A percentile compares a stretch with the other conserved stretches of the same genome.
phyloP scores from a whole-genome alignment of 163 green algal species.

The Chlamydomonas reinhardtii region DNA sequence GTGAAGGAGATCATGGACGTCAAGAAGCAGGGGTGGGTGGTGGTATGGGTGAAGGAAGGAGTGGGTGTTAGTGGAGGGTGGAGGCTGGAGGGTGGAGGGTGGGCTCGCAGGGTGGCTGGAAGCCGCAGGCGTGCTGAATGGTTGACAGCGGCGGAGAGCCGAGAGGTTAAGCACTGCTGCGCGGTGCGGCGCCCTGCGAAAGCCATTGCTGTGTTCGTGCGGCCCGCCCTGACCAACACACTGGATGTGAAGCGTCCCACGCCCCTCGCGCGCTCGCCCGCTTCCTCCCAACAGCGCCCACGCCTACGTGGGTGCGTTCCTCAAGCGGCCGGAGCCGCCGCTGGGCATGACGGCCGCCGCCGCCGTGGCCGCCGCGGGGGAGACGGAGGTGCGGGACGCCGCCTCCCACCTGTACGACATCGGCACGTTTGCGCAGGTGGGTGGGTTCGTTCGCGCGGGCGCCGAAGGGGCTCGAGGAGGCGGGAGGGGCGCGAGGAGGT shows the following conservation, averaged over 20 bases:
- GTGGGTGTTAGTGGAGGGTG: neutral
- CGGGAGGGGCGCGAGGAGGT: neutral
- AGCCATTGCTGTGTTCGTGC: too few relatives aligned
- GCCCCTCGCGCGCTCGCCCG: too few relatives aligned
- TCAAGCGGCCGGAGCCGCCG: slow-evolving; percentile 51
- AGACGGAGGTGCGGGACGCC: slow-evolving; percentile 45
- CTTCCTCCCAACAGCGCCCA: slow-evolving; percentile 69
- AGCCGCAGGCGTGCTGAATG: too few relatives aligned
- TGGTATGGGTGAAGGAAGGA: neutral
- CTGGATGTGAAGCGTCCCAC: too few relatives aligned
- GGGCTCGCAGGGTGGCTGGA: too few relatives aligned
- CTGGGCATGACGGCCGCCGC: neutral
- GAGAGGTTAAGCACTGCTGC: too few relatives aligned
- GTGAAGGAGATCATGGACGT: slow-evolving; percentile 89
- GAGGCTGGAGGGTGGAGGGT: too few relatives aligned
- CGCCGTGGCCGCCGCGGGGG: slow-evolving; percentile 17
- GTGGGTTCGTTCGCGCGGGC: neutral
- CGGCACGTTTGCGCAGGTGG: slow-evolving; percentile 92
- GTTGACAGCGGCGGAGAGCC: too few relatives aligned
- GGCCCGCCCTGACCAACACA: too few relatives aligned
- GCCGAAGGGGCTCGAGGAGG: neutral
- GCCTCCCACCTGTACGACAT: slow-evolving; percentile 78
- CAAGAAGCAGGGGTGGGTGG: slow-evolving; percentile 73
- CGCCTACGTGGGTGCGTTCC: slow-evolving; percentile 94
- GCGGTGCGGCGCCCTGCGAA: too few relatives aligned